Evolutionary conservation across 352 stramenopile species (phyloP), one percentile per base, ranked within the genome.

Genomic region (Phytopythium litorale): DNA sequence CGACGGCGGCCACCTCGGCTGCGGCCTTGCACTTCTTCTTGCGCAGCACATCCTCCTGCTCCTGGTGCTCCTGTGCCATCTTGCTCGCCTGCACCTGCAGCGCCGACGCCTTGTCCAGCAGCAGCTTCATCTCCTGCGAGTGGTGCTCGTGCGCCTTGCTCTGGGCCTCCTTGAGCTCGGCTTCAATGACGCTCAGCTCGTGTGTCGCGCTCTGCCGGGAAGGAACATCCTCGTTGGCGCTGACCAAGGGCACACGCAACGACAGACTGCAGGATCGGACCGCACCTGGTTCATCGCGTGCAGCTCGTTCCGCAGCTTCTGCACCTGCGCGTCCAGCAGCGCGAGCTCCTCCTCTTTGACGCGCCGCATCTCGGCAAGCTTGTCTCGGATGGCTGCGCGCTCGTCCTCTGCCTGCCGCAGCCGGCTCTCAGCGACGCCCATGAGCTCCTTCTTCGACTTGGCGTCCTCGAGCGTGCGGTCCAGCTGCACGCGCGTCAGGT

Each of bases 381-480:
- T 92, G 48, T 91, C 78, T 13, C 84, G 77, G 60, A 95, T 91
- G 28, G 73, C 61, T 38, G 81, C 69, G 8, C 86, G 79, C 56
- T 96, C 87, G 64, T 94, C 87, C 50, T 93, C 83, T 0, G 85
- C 85, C 60, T 93, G 85, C 51, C 93, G 88, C 69, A 92, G 82
- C 32, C 87, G 84, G 48, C 69, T 84, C 66, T 91, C 84, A 11
- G 87, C 82, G 50, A 87, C 72, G 13, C 82, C 72, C 76, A 95
- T 83, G 37, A 92, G 65, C 63, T 94, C 82, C 42, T 84, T 88
- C 65, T 93, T 89, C 40, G 87, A 88, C 62, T 88, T 88, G 53
- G 87, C 82, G 55, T 96, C 88, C 58, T 96, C 88, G 11, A 96
- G 72, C 8, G 85, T 94, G 62, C 91, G 95, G 52, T 91, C 83